These are phyloP conservation scores for Syzygium grande DNA, from an alignment of 345 rosid species.

Conservation along the genomic window DNA sequence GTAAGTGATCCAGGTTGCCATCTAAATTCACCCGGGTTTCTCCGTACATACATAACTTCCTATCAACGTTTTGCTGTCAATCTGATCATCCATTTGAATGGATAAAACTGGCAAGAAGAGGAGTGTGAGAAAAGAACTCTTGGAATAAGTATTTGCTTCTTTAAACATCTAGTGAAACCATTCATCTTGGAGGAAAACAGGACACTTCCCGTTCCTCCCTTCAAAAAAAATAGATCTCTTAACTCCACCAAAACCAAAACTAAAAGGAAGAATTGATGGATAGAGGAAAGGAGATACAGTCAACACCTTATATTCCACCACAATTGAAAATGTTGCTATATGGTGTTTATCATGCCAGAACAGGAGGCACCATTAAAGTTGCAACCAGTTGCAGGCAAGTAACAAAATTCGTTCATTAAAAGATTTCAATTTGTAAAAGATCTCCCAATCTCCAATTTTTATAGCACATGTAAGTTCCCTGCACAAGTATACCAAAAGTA, in stretches of 20 bases:
- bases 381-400: background rate
- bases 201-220: background rate
- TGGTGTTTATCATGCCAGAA: background rate
- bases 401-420: background rate
- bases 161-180: background rate
- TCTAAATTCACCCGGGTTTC: constrained; percentile 94
- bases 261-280: background rate
- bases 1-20: constrained; percentile 98
- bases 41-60: constrained; percentile 92
- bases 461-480: background rate
- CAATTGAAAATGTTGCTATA: background rate
- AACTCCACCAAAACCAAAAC: background rate
- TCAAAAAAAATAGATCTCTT: background rate
- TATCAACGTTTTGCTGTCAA: constrained; percentile 87
- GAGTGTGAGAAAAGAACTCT: background rate
- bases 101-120: constrained; percentile 15
- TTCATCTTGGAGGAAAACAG: background rate
- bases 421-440: background rate
- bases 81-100: constrained; percentile 97
- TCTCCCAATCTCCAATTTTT: background rate
- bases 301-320: background rate
- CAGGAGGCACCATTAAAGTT: background rate
- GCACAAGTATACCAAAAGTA: background rate
- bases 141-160: background rate
- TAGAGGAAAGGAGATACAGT: background rate